Conservation (phyloP, 164 flowering plant species). For the Vitis riparia region DNA sequence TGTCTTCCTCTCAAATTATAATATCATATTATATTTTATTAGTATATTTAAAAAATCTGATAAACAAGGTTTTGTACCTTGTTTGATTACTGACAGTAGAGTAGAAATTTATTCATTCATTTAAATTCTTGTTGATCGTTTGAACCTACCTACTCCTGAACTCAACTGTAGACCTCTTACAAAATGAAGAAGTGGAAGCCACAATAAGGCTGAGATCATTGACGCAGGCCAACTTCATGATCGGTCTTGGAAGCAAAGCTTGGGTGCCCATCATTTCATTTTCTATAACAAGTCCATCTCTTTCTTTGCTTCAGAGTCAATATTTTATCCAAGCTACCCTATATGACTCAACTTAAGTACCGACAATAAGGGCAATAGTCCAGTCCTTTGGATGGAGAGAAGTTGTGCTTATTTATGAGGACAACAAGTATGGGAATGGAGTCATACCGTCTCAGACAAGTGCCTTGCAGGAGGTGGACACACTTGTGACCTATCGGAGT, state of each 20-base stretch:
- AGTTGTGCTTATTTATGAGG: neutral
- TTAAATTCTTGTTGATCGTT: too few relatives aligned
- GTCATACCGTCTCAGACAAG: neutral
- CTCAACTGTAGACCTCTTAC: constrained; percentile 9
- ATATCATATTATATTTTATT: too few relatives aligned
- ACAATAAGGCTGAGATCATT: constrained; percentile 14
- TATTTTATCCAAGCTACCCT: neutral
- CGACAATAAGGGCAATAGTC: neutral
- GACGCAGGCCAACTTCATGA: constrained; percentile 13
- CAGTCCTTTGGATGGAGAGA: neutral
- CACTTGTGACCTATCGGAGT: neutral
- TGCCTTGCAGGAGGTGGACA: neutral
- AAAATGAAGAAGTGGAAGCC: constrained; percentile 18
- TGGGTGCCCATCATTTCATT: constrained; percentile 17
- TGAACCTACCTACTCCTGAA: too few relatives aligned
- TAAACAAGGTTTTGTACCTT: too few relatives aligned
- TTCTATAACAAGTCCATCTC: neutral
- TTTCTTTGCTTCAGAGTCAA: neutral
- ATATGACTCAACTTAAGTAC: neutral
- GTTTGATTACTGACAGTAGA: too few relatives aligned
- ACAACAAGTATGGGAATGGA: neutral
- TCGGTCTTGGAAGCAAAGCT: constrained; percentile 12
- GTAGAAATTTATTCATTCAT: too few relatives aligned
- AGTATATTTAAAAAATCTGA: too few relatives aligned
- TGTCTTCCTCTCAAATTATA: too few relatives aligned